Conservation (phyloP, 2,329 filamentous ascomycete genomes). For the Septoria petroselini region DNA sequence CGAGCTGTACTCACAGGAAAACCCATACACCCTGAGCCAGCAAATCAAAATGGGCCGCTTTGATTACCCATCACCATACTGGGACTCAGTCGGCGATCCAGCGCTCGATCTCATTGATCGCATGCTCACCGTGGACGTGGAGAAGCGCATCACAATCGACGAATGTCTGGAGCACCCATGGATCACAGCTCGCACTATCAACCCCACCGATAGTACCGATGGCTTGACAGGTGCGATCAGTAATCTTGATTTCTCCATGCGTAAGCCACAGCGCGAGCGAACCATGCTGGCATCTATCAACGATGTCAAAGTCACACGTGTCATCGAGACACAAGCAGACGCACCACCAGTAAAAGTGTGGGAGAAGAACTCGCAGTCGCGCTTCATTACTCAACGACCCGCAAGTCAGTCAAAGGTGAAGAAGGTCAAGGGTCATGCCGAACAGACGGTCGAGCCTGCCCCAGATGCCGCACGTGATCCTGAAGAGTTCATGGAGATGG, state of each 20-base stretch:
- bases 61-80: constrained; percentile 95
- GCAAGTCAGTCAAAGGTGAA: constrained; percentile 33
- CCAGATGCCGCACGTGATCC: constrained; percentile 67
- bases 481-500: constrained; percentile 77
- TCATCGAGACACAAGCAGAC: constrained; percentile 55
- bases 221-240: constrained; percentile 84
- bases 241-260: constrained; percentile 75
- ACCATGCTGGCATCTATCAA: constrained; percentile 83
- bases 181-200: constrained; percentile 55
- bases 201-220: constrained; percentile 76
- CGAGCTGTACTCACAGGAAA: constrained; percentile 72
- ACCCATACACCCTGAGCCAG: constrained; percentile 80
- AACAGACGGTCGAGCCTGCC: constrained; percentile 56
- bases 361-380: constrained; percentile 62
- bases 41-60: constrained; percentile 88
- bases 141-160: constrained; percentile 81
- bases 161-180: constrained; percentile 89
- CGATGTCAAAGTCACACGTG: constrained; percentile 61
- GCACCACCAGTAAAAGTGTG: constrained; percentile 68
- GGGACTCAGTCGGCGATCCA: constrained; percentile 81
- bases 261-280: constrained; percentile 75
- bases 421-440: constrained; percentile 43
- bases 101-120: constrained; percentile 90
- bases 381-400: constrained; percentile 31
- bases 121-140: constrained; percentile 87